Evolutionary conservation across 2,329 filamentous ascomycete genomes (phyloP).

Genomic region (Cladosporium austrohemisphaericum): DNA sequence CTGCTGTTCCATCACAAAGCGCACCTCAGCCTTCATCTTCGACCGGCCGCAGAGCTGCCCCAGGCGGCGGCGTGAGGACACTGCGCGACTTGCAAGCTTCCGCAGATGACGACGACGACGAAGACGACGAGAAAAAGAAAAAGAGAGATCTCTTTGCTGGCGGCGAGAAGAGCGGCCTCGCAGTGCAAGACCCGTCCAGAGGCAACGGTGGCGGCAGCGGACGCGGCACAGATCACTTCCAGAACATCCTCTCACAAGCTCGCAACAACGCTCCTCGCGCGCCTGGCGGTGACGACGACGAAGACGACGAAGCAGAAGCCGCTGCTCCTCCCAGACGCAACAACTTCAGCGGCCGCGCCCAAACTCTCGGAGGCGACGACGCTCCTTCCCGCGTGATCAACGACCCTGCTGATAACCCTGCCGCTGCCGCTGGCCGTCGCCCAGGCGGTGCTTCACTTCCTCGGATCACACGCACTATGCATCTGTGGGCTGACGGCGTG

Average conservation of each 20-base stretch:
- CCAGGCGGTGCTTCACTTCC: constrained; percentile 36
- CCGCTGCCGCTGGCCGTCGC: constrained; percentile 27
- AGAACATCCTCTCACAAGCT: constrained; percentile 48
- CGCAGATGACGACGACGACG: constrained; percentile 51
- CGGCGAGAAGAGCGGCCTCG: constrained; percentile 77
- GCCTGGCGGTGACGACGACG: constrained; percentile 49
- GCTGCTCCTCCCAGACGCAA: constrained; percentile 35
- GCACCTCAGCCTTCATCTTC: constrained; percentile 18
- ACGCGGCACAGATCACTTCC: constrained; percentile 42
- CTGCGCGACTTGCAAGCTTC: constrained; percentile 46
- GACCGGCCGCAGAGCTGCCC: constrained; percentile 24
- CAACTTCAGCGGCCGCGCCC: constrained; percentile 65
- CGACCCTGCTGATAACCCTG: constrained; percentile 47
- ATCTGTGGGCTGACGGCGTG: constrained; percentile 81
- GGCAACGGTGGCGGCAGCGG: constrained; percentile 31
- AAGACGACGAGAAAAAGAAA: constrained; percentile 59
- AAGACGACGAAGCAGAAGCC: constrained; percentile 36
- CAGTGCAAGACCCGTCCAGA: constrained; percentile 57
- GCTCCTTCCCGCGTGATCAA: constrained; percentile 65
- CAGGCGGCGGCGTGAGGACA: constrained; percentile 38
- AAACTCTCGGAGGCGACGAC: constrained; percentile 76
- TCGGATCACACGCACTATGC: constrained; percentile 65
- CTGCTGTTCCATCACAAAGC: constrained; percentile 12
- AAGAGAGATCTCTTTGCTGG: constrained; percentile 73
- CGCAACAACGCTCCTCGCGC: constrained; percentile 56